phyloP scores from a whole-genome alignment of 768 basidiomycete species.

The Leccinellum luteum region DNA sequence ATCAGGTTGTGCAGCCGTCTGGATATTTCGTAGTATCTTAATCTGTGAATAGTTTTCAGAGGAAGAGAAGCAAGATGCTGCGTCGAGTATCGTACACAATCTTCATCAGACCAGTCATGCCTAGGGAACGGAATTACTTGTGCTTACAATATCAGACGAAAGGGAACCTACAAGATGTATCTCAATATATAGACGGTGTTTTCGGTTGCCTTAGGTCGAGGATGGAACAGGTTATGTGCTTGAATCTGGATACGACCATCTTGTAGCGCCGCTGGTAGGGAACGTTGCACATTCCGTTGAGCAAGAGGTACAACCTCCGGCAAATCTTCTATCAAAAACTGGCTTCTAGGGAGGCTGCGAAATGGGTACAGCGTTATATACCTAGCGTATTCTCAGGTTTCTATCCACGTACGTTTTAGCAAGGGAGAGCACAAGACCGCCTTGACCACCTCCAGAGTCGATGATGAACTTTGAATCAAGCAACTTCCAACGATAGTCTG shows the following conservation, averaged over 20 bases:
- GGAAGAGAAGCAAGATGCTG: background rate
- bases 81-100: background rate
- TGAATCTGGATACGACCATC: conserved; percentile 2
- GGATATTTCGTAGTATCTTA: background rate
- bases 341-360: background rate
- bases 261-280: background rate
- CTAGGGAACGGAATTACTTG: background rate
- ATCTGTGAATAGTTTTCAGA: background rate
- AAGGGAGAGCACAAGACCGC: conserved; percentile 2
- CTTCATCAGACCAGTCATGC: conserved; percentile 3
- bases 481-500: conserved; percentile 3
- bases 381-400: background rate
- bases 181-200: background rate
- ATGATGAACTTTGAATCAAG: background rate
- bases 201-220: background rate
- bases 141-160: background rate
- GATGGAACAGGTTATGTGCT: background rate
- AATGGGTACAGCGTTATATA: background rate
- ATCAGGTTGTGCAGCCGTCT: background rate
- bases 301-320: background rate
- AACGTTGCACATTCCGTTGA: background rate
- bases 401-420: background rate
- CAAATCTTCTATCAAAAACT: background rate
- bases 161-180: background rate
- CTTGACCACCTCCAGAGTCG: background rate